Evolutionary conservation across 495 filamentous ascomycete genomes (phyloP).

Genomic region (Tuber aestivum): DNA sequence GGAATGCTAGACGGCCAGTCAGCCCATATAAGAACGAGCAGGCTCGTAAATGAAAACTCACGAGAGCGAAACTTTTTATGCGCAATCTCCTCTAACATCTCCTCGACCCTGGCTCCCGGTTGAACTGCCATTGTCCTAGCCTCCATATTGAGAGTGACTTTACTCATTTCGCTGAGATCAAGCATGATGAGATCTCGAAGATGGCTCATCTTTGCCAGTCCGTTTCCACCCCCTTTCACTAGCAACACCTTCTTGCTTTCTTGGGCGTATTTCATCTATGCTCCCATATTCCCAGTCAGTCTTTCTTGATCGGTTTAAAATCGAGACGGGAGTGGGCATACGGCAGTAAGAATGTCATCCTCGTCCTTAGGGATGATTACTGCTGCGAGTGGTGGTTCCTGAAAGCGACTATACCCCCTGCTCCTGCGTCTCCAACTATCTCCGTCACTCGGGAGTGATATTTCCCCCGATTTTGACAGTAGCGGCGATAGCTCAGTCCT

Average conservation of each 20-base stretch:
- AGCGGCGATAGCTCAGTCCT: background rate
- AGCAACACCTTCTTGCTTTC: conserved; percentile 3
- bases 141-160: background rate
- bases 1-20: background rate
- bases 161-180: background rate
- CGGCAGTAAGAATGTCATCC: background rate
- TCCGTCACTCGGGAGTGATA: background rate
- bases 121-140: background rate
- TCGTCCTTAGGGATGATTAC: background rate
- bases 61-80: background rate
- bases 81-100: background rate
- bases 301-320: background rate
- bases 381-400: background rate
- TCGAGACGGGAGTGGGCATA: background rate
- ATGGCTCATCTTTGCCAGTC: background rate
- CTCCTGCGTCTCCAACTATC: background rate
- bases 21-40: background rate
- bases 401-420: background rate
- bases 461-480: background rate
- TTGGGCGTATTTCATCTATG: background rate
- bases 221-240: background rate
- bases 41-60: background rate
- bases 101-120: background rate
- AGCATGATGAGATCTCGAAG: background rate
- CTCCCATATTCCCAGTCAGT: background rate